phyloP scores from a whole-genome alignment of 1,139 yeast genomes.

The Dujonia santamariae region DNA sequence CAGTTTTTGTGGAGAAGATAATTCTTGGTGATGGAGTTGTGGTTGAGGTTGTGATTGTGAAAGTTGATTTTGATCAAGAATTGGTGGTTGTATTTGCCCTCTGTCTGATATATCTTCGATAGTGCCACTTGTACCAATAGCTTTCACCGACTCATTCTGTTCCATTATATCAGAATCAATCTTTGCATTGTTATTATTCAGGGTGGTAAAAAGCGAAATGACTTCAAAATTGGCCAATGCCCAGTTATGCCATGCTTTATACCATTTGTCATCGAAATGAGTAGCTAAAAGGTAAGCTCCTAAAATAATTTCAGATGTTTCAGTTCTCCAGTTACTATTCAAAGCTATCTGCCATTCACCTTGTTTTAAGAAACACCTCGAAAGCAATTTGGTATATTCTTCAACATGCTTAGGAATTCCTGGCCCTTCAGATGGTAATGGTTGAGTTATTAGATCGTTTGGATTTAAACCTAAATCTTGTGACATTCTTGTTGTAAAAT shows the following conservation, averaged over 20 bases:
- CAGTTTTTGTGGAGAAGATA: slow-evolving; percentile 13
- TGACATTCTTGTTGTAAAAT: slow-evolving; percentile 88
- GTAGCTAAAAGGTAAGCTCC: slow-evolving; percentile 94
- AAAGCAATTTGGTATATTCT: slow-evolving; percentile 81
- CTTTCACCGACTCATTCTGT: slow-evolving; percentile 15
- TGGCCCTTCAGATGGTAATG: slow-evolving; percentile 74
- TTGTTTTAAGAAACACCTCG: slow-evolving; percentile 93
- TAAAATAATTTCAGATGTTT: slow-evolving; percentile 72
- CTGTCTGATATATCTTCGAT: slow-evolving; percentile 13
- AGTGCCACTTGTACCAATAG: slow-evolving; percentile 8
- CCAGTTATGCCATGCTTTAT: slow-evolving; percentile 99
- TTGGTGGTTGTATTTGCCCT: slow-evolving; percentile 6
- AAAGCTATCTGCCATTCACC: slow-evolving; percentile 97
- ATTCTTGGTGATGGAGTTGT: slow-evolving; percentile 5
- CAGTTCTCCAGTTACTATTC: slow-evolving; percentile 76
- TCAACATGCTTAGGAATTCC: slow-evolving; percentile 75
- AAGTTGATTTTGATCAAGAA: slow-evolving; percentile 7
- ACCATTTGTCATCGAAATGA: slow-evolving; percentile 90
- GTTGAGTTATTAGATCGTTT: slow-evolving; percentile 82
- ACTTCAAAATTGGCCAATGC: slow-evolving; percentile 97
- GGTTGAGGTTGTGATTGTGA: slow-evolving; percentile 13
- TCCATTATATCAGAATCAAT: slow-evolving; percentile 23
- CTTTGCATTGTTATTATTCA: slow-evolving; percentile 23
- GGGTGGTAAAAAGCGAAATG: slow-evolving; percentile 61
- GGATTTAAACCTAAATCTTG: slow-evolving; percentile 78